Evolutionary conservation across 2,329 filamentous ascomycete species (phyloP), one percentile per base, ranked within the genome.

Genomic region (Pseudopithomyces maydicus): DNA sequence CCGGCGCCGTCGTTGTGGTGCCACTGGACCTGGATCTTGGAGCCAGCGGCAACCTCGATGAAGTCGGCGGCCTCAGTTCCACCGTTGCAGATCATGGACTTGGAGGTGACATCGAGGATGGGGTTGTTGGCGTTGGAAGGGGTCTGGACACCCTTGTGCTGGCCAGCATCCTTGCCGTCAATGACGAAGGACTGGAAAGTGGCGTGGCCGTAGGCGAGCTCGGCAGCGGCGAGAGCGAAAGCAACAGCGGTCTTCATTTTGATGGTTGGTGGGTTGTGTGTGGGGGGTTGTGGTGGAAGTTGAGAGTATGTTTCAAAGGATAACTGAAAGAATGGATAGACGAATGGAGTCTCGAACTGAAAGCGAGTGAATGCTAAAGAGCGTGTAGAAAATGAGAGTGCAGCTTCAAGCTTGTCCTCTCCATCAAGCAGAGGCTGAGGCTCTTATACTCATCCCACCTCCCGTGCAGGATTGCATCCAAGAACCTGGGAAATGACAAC

Each of bases 11-110:
- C 77, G 71, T 84, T 71, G 76, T 84, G 82, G 71, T 80, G 81
- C 81, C 81, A 84, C 69, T 83, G 80, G 63, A 72, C 59, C 47
- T 63, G 64, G 56, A 84, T 59, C 59, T 76, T 76, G 59, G 81
- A 79, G 54, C 83, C 83, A 58, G 64, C 77, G 48, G 79, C 79
- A 58, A 83, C 80, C 14, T 74, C 71, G 62, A 81, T 76, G 17
- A 78, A 77, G 65, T 80, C 73, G 5, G 75, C 59, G 41, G 67
- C 65, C 15, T 62, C 54, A 29, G 62, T 65, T 15, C 70, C 71
- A 48, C 69, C 70, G 58, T 77, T 77, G 70, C 74, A 77, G 52
- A 61, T 64, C 68, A 77, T 74, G 54, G 63, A 56, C 36, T 64
- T 54, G 17, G 71, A 74, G 46, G 70, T 73, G 54, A 76, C 73